phyloP scores from a whole-genome alignment of 805 yeast species.

The Candida montana region DNA sequence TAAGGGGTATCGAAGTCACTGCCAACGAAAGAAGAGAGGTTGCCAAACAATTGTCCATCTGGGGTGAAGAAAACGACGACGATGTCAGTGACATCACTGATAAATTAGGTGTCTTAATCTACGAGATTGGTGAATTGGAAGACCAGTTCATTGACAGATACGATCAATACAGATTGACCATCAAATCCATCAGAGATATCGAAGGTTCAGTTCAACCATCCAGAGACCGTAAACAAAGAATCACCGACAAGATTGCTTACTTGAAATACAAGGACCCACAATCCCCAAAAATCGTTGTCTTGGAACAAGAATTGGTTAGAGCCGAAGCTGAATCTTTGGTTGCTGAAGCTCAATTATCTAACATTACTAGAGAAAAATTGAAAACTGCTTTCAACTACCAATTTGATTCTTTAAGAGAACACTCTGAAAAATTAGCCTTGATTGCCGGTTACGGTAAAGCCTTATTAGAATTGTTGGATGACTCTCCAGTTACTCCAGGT shows the following conservation, averaged over 20 bases:
- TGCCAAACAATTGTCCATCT: conserved; percentile 73
- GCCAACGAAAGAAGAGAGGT: conserved; percentile 76
- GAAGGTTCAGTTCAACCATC: conserved; percentile 87
- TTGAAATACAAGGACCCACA: conserved; percentile 82
- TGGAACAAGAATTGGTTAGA: conserved; percentile 86
- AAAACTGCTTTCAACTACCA: conserved; percentile 81
- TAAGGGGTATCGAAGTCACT: conserved; percentile 72
- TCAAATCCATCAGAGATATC: conserved; percentile 76
- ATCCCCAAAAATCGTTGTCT: conserved; percentile 68
- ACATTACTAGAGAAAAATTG: conserved; percentile 82
- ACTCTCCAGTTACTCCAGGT: conserved; percentile 85
- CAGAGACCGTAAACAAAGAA: conserved; percentile 79
- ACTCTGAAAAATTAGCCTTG: conserved; percentile 78
- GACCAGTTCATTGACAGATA: conserved; percentile 82
- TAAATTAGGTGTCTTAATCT: conserved; percentile 76
- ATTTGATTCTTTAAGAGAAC: conserved; percentile 81
- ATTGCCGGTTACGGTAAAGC: conserved; percentile 91
- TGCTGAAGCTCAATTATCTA: conserved; percentile 87
- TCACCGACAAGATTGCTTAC: conserved; percentile 80
- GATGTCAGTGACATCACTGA: conserved; percentile 84
- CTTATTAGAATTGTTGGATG: conserved; percentile 74
- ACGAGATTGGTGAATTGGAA: conserved; percentile 81
- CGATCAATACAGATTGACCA: conserved; percentile 79
- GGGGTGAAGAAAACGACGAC: conserved; percentile 88
- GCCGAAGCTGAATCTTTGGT: conserved; percentile 90